Evolutionary conservation across 2,329 filamentous ascomycete genomes (phyloP), one percentile per base, ranked within the genome.

Genomic region (Fusarium tuaranense): DNA sequence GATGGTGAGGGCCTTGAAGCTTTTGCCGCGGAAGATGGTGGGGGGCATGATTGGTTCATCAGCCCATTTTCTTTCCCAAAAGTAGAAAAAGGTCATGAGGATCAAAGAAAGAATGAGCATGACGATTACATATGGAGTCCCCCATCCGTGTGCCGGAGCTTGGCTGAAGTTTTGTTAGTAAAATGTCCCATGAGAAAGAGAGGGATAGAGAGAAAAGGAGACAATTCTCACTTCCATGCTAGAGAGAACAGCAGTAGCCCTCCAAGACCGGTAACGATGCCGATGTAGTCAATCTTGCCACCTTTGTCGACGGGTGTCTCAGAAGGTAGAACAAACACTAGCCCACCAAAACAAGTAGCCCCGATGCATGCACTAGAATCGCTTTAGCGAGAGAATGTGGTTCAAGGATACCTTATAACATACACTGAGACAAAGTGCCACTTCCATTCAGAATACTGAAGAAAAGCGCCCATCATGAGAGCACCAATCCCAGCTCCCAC

Each of bases 211-310:
- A 36, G 14, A 20, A n/a, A 41, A 7, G 12, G n/a, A 44, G 39
- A 44, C 20, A 32, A 22, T 36, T 57, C 10, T 80, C 73, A 87
- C 86, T 87, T 88, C 85, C 86, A 88, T 4, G 82, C 82, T 46
- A 88, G 82, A 67, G 86, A 87, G 73, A 87, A 87, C 0, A 87
- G 71, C 2, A 87, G 78, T 18, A 88, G 74, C 6, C 82, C 81
- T 13, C 77, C 72, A 1, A 83, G 78, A 1, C 86, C 85, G 5
- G 88, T 75, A 9, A 79, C 78, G 1, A 84, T 81, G 0, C 87
- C 87, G 18, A 86, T 53, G 67, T 80, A 84, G 68, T 79, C 78
- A 44, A 78, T 72, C 18, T 70, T 74, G 2, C 78, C 78, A 16
- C 58, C 38, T 22, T 67, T 64, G 25, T 77, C 76, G 7, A 80